These are phyloP conservation scores for Amphichorda felina DNA, from an alignment of 2,329 filamentous ascomycete species.

Conservation along the genomic window DNA sequence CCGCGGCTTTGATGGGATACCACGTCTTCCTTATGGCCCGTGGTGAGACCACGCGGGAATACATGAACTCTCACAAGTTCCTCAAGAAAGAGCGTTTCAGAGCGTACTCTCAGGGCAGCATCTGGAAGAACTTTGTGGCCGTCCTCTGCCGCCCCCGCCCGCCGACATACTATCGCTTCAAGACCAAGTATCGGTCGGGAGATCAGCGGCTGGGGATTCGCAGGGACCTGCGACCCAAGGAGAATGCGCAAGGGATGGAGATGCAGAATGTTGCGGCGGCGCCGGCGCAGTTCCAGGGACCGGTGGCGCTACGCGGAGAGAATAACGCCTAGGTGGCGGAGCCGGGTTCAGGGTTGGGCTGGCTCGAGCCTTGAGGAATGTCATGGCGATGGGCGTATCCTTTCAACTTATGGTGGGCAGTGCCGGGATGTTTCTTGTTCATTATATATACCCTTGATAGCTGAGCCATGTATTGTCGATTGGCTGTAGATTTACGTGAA, in stretches of 20 bases:
- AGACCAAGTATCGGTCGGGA: slow-evolving; percentile 60
- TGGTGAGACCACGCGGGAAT: slow-evolving; percentile 92
- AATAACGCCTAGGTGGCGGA: not conserved
- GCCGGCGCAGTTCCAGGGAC: slow-evolving; percentile 40
- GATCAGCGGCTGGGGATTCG: slow-evolving; percentile 68
- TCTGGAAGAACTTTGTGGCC: slow-evolving; percentile 66
- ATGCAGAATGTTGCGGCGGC: slow-evolving; percentile 52
- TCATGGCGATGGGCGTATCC: not conserved
- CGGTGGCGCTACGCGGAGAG: slow-evolving; percentile 23
- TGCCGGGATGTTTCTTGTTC: no score
- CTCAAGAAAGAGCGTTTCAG: slow-evolving; percentile 81
- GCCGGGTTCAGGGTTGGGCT: no score
- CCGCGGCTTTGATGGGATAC: slow-evolving; percentile 72
- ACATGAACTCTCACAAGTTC: slow-evolving; percentile 94
- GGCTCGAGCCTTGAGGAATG: not conserved
- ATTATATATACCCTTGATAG: no score
- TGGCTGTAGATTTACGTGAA: no score
- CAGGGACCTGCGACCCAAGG: slow-evolving; percentile 26
- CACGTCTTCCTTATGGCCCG: slow-evolving; percentile 84
- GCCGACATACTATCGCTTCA: slow-evolving; percentile 84
- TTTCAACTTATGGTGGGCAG: not conserved
- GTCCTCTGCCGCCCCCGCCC: slow-evolving; percentile 76
- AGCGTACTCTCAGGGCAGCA: slow-evolving; percentile 71
- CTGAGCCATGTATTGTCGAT: no score
- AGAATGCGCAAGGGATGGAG: slow-evolving; percentile 49